Evolutionary conservation across 345 rosid genomes (phyloP), one percentile per base, ranked within the genome.

Genomic region (Erysimum cheiranthoides): DNA sequence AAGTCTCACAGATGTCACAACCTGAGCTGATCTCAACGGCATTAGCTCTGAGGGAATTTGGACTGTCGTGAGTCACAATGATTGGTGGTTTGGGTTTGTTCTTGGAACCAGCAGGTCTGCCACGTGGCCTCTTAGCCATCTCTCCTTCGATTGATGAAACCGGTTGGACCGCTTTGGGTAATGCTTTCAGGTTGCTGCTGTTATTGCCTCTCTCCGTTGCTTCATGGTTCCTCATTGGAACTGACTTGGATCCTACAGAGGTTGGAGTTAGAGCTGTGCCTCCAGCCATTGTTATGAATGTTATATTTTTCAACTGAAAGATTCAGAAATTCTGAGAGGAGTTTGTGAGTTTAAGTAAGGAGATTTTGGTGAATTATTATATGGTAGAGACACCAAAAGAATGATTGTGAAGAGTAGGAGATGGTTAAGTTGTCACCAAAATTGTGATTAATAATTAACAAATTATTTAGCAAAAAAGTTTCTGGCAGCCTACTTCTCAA

Each of bases 21-120:
- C 97, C 99, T 2, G 99, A 88, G 73, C 87, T 89, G 51, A 95
- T 89, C 86, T 95, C 97, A 90, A 92, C 86, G 43, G 96, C 97
- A 27, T 95, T 91, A 8, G 94, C 92, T 13, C 93, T 80, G 52
- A 95, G 88, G 0, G 99, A 89, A 68, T 86, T 90, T 31, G 96
- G 93, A 46, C 96, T 90, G 71, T 95, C 99, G 28, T 86, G 81
- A 8, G 98, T 88, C 61, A 90, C 82, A 10, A 92, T 87, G 45
- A 95, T 87, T 14, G 99, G 97, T n/a, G 97, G 99, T 76, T 95
- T 95, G 0, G 99, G 99, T 78, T 90, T 95, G 84, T 89, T 95
- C 73, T 90, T 94, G 8, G 98, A 92, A 35, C 98, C 97, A 12
- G 97, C 93, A 0, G 99, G 99, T 72, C 99, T 82, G 13, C 99